Percentiles rank a stretch among this genome's conserved stretches.
These are phyloP conservation scores for Dillenia turbinata DNA, from an alignment of 164 flowering plant genomes.

Conservation along the genomic window DNA sequence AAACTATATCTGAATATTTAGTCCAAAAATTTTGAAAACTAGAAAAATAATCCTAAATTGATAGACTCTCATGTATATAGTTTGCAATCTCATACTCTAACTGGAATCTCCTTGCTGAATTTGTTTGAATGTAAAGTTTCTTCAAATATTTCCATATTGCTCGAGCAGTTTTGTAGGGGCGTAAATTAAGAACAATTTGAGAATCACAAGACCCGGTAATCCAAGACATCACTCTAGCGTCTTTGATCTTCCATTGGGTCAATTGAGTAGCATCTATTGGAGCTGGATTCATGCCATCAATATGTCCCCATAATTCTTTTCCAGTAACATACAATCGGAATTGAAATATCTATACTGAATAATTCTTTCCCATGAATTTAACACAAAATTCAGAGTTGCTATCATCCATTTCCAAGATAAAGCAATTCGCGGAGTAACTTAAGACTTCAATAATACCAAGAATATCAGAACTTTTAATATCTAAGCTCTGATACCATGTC, in stretches of 20 bases:
- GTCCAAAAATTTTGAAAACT: not conserved
- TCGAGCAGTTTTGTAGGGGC: not conserved
- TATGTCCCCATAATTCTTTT: not conserved
- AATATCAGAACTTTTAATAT: too few relatives aligned
- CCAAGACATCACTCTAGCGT: slow-evolving; percentile 1
- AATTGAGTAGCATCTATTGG: not conserved
- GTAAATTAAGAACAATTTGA: not conserved
- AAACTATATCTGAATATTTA: slow-evolving; percentile 1
- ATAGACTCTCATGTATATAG: not conserved
- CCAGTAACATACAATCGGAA: not conserved
- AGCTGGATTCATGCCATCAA: not conserved
- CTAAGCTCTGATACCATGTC: too few relatives aligned
- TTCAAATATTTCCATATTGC: slow-evolving; percentile 2
- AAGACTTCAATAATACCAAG: too few relatives aligned
- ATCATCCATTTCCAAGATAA: too few relatives aligned
- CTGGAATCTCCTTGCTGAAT: not conserved
- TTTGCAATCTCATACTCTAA: not conserved
- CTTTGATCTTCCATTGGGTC: not conserved
- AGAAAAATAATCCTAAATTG: slow-evolving; percentile 3
- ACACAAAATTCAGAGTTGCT: too few relatives aligned
- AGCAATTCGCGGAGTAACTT: too few relatives aligned
- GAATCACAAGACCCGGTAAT: not conserved
- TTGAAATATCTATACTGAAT: slow-evolving; percentile 1
- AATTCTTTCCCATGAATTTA: not conserved
- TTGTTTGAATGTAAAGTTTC: not conserved